Conservation (phyloP, 1,139 yeast species). For the Yamadazyma diddensiae region DNA sequence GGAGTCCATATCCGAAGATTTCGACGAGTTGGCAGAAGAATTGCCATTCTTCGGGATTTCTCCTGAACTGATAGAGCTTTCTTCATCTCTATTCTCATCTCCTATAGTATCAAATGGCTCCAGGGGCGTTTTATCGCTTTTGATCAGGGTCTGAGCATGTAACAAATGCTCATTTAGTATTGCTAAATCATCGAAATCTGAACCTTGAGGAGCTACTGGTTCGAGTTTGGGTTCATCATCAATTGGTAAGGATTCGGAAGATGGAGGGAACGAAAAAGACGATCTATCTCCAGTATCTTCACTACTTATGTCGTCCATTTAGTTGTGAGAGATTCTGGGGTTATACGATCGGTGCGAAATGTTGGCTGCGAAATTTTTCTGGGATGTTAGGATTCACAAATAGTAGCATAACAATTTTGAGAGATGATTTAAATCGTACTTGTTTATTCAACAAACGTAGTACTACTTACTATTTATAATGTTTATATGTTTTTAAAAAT, state of each 20-base stretch:
- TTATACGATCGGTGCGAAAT: constrained; percentile 1
- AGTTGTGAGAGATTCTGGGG: background rate
- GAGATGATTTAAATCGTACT: constrained; percentile 3
- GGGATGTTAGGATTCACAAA: background rate
- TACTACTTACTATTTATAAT: constrained; percentile 17
- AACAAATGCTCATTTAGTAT: constrained; percentile 11
- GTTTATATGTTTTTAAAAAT: constrained; percentile 15
- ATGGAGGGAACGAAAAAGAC: constrained; percentile 45
- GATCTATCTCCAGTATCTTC: constrained; percentile 43
- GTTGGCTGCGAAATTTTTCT: constrained; percentile 2
- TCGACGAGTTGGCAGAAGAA: background rate
- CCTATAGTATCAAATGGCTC: no score
- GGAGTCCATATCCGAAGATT: background rate
- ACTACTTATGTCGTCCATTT: background rate
- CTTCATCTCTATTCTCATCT: no score
- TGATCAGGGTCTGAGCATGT: constrained; percentile 2
- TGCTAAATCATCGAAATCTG: constrained; percentile 9
- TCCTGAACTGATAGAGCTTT: background rate
- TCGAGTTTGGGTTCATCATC: constrained; percentile 1
- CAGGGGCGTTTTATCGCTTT: no score
- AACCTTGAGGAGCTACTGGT: constrained; percentile 8
- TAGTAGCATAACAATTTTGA: background rate
- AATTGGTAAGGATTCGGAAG: constrained; percentile 26
- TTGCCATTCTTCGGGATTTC: background rate
- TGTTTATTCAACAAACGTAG: constrained; percentile 47